A percentile compares a stretch with the other conserved stretches of the same genome.
phyloP scores from a whole-genome alignment of 345 rosid species.

The Melaleuca quinquenervia region DNA sequence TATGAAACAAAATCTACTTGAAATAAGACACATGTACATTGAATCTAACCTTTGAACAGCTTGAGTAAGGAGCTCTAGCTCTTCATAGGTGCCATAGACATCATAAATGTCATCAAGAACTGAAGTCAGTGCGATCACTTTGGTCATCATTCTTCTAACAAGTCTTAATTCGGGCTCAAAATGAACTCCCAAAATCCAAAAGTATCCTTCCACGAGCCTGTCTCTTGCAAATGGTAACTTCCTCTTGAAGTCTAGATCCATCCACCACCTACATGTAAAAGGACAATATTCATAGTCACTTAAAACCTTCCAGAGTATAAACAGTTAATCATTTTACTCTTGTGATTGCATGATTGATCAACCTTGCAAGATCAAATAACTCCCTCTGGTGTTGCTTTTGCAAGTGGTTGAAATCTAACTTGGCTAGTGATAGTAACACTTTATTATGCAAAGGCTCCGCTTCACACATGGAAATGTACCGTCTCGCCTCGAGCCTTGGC shows the following conservation, averaged over 20 bases:
- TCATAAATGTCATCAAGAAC: constrained; percentile 20
- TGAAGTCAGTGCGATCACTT: not conserved
- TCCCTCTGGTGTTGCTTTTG: constrained; percentile 12
- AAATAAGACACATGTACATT: not conserved
- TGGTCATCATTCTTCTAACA: not conserved
- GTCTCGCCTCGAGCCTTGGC: constrained; percentile 9
- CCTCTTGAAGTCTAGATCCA: not conserved
- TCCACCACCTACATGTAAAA: constrained; percentile 17
- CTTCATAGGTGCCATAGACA: constrained; percentile 16
- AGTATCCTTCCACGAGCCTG: constrained; percentile 15
- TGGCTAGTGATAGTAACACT: constrained; percentile 13
- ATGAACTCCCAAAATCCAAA: constrained; percentile 9
- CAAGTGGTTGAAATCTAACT: constrained; percentile 19
- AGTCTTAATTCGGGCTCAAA: constrained; percentile 4
- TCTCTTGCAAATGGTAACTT: constrained; percentile 16
- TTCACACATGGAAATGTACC: constrained; percentile 6
- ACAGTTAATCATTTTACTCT: no score
- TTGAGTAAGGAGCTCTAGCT: constrained; percentile 14
- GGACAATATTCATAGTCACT: not conserved
- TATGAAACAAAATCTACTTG: not conserved
- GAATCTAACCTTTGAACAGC: not conserved
- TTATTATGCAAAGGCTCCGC: not conserved
- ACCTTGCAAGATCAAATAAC: constrained; percentile 1
- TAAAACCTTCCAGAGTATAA: no score
- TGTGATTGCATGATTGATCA: not conserved